Evolutionary conservation across 352 stramenopile species (phyloP).

Genomic region (Phytophthora gonapodyides): DNA sequence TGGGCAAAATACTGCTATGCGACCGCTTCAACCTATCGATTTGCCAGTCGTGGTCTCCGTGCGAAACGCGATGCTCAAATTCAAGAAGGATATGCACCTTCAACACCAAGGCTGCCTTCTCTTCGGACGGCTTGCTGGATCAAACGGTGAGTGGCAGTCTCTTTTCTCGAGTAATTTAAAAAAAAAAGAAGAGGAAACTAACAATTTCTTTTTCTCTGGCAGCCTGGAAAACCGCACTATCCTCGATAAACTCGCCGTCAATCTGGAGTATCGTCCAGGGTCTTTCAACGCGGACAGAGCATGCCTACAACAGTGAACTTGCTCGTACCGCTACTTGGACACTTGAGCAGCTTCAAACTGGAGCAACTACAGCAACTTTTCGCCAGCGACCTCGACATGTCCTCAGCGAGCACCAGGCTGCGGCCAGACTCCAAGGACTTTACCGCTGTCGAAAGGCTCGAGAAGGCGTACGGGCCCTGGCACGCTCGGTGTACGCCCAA

Average conservation of each 20-base stretch:
- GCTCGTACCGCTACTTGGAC: conserved; percentile 37
- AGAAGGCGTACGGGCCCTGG: conserved; percentile 40
- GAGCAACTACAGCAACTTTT: conserved; percentile 16
- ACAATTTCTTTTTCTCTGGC: conserved; percentile 2
- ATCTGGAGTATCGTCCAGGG: conserved; percentile 31
- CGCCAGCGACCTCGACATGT: conserved; percentile 10
- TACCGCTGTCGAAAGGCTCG: conserved; percentile 61
- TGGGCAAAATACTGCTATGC: conserved; percentile 2
- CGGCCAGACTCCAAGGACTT: conserved; percentile 56
- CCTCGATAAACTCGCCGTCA: conserved; percentile 22
- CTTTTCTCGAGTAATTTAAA: neutral
- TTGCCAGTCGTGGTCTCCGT: conserved; percentile 34
- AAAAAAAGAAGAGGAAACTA: neutral
- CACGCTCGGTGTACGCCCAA: conserved; percentile 44
- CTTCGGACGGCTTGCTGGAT: conserved; percentile 49
- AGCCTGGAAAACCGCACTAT: conserved; percentile 44
- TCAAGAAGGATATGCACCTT: conserved; percentile 49
- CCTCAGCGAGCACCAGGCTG: conserved; percentile 39
- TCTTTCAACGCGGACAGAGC: conserved; percentile 13
- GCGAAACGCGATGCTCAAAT: conserved; percentile 52
- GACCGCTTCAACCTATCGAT: conserved; percentile 33
- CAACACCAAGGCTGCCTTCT: conserved; percentile 44
- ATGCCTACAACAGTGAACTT: conserved; percentile 32
- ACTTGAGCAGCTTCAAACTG: conserved; percentile 31
- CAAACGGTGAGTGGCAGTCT: conserved; percentile 21